These are phyloP conservation scores for Verticillium alfalfae DNA, from an alignment of 2,329 filamentous ascomycete genomes.

Conservation along the genomic window DNA sequence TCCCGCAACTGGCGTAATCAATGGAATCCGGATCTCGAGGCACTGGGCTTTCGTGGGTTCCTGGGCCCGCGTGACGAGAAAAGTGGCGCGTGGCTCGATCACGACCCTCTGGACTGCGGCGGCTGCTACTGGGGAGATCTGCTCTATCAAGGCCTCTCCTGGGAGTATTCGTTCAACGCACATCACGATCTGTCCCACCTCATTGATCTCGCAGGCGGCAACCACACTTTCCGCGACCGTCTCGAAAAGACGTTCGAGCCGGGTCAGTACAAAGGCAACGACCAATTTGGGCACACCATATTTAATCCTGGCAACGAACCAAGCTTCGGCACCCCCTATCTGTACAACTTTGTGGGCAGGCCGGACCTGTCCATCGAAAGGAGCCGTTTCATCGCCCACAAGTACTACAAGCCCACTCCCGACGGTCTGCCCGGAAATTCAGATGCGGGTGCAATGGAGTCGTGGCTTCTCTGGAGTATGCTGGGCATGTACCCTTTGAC, in stretches of 20 bases:
- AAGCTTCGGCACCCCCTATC: constrained; percentile 60
- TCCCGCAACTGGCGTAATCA: constrained; percentile 68
- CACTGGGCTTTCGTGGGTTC: constrained; percentile 59
- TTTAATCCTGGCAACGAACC: constrained; percentile 67
- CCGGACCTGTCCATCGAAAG: constrained; percentile 56
- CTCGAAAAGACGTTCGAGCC: constrained; percentile 57
- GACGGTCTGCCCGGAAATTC: constrained; percentile 63
- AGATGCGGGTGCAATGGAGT: constrained; percentile 69
- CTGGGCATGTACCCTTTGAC: constrained; percentile 64
- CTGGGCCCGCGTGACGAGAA: constrained; percentile 52
- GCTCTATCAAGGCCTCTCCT: constrained; percentile 54
- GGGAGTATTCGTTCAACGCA: constrained; percentile 65
- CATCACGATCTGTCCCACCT: constrained; percentile 58
- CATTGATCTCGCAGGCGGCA: constrained; percentile 50
- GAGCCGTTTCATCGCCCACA: constrained; percentile 52
- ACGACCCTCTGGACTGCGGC: constrained; percentile 53
- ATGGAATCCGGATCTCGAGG: constrained; percentile 55
- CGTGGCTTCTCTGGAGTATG: constrained; percentile 64
- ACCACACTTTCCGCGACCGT: constrained; percentile 46
- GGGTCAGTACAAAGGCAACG: constrained; percentile 33
- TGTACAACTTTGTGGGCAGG: constrained; percentile 62
- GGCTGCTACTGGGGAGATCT: constrained; percentile 62
- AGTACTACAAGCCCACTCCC: constrained; percentile 50
- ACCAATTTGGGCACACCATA: constrained; percentile 45
- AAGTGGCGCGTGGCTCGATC: constrained; percentile 15